Base-by-base conservation (phyloP, 2,329 filamentous ascomycete species). In the Cladophialophora immunda region DNA sequence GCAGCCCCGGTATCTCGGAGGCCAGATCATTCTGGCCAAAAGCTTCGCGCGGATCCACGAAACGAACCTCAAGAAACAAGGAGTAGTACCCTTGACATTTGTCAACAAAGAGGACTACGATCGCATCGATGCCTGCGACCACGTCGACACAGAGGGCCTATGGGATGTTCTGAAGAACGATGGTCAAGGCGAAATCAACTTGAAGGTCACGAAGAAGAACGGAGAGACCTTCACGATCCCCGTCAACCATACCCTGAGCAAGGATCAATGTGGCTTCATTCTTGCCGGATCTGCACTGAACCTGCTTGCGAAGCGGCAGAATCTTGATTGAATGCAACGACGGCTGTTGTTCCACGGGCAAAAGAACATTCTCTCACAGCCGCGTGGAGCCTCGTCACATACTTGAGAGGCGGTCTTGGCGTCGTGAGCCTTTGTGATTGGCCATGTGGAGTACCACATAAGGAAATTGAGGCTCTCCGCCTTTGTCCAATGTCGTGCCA, bases 41-140 rank as follows among this genome's bases (percentile, higher is more conserved):
- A 91, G 87, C 41, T 97, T 97, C 76, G 93, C 93, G 0, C 89
- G 93, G 61, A 97, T 97, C 77, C 93, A 97, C 82, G 93, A 97
- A 85, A 97, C 93, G 32, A 97, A 97, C 79, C 83, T 97, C 72
- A 97, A 97, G 88, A 97, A 97, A 83, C 95, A 99, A 82, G 95
- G 95, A 70, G 91, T 99, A 36, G 93, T 99, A 53, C 95, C 95
- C 1, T 84, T 99, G 74, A 97, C 93, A 0, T 97, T 99, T 76
- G 92, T 84, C 54, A 85, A 97, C 78, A 93, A 96, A 81, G 85
- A 87, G 22, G 95, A 98, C 79, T 98, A 97, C 78, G 92, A 95
- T 75, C 82, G 84, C 70, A 91, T 99, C 70, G 84, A 87, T 60
- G 93, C 94, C 0, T 92, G 93, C 70, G 95, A 99, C 77, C 84